Evolutionary conservation across 805 yeast species (phyloP).

Genomic region (Wickerhamiella bombiphila): DNA sequence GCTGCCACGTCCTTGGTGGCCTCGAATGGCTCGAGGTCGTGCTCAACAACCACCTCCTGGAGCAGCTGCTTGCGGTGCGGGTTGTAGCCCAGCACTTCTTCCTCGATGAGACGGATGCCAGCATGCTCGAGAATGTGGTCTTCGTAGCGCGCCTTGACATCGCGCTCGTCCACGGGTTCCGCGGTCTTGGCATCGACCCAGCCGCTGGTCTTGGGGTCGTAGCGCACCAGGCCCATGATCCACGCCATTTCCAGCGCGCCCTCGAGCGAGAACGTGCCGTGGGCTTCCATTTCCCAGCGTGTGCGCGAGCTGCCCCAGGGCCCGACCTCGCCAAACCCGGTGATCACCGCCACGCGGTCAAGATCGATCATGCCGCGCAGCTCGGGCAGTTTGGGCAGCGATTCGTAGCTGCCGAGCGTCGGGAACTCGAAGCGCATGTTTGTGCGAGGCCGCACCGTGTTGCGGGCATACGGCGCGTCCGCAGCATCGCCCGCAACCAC

Average conservation of each 20-base stretch:
- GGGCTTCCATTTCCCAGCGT: constrained; percentile 98
- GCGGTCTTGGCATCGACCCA: constrained; percentile 95
- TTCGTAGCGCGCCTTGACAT: constrained; percentile 85
- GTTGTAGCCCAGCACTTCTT: constrained; percentile 92
- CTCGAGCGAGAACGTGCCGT: constrained; percentile 88
- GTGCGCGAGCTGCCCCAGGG: constrained; percentile 99
- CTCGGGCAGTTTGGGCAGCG: constrained; percentile 38
- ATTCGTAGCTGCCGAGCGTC: constrained; percentile 57
- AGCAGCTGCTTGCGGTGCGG: constrained; percentile 85
- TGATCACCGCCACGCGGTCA: constrained; percentile 83
- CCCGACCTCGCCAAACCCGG: constrained; percentile 97
- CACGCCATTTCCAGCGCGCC: constrained; percentile 99
- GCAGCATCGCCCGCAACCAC: constrained; percentile 70
- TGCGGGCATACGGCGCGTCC: constrained; percentile 69
- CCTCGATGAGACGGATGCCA: constrained; percentile 94
- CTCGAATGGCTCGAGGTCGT: constrained; percentile 91
- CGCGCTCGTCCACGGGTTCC: constrained; percentile 88
- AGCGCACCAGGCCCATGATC: constrained; percentile 96
- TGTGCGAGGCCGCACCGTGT: constrained; percentile 79
- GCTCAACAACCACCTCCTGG: constrained; percentile 94
- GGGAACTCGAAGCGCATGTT: constrained; percentile 94
- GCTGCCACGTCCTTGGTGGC: constrained; percentile 90
- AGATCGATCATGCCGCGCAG: constrained; percentile 85
- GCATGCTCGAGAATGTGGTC: constrained; percentile 75
- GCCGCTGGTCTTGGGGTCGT: constrained; percentile 93